Evolutionary conservation across 2,329 filamentous ascomycete species (phyloP).

Genomic region (Stemphylium lycopersici): DNA sequence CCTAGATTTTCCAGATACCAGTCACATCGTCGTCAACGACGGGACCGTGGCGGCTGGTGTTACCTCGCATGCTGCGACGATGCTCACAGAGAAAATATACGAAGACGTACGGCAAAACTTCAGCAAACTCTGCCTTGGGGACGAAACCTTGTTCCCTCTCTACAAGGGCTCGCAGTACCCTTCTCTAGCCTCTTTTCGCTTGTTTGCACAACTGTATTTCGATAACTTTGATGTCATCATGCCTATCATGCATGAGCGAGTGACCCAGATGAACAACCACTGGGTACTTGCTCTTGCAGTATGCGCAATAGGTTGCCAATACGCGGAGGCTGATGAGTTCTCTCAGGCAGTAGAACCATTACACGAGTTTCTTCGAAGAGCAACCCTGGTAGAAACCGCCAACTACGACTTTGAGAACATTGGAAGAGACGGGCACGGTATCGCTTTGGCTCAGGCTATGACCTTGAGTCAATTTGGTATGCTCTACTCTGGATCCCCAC

Average conservation of each 20-base stretch:
- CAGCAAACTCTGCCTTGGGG: slow-evolving; percentile 5
- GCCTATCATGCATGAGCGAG: slow-evolving; percentile 34
- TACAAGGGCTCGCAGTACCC: slow-evolving; percentile 2
- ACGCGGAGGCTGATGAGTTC: slow-evolving; percentile 15
- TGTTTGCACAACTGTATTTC: slow-evolving; percentile 33
- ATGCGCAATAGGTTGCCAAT: slow-evolving; percentile 36
- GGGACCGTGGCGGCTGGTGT: background rate
- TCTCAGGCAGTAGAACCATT: slow-evolving; percentile 5
- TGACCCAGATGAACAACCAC: slow-evolving; percentile 12
- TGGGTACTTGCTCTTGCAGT: slow-evolving; percentile 34
- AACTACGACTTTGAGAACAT: background rate
- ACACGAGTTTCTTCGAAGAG: slow-evolving; percentile 14
- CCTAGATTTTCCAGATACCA: slow-evolving; percentile 1
- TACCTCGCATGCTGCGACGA: background rate
- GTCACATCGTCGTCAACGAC: slow-evolving; percentile 4
- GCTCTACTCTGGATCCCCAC: slow-evolving; percentile 11
- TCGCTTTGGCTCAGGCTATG: slow-evolving; percentile 13
- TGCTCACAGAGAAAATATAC: background rate
- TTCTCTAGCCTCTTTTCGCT: slow-evolving; percentile 13
- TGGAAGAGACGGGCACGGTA: background rate
- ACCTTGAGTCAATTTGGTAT: slow-evolving; percentile 11
- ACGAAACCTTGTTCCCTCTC: background rate
- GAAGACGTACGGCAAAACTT: slow-evolving; percentile 1
- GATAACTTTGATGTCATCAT: slow-evolving; percentile 34
- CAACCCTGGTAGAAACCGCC: background rate